Evolutionary conservation across 176 grass and related monocot genomes (phyloP), one percentile per base, ranked within the genome.

Genomic region (Lolium multiflorum): DNA sequence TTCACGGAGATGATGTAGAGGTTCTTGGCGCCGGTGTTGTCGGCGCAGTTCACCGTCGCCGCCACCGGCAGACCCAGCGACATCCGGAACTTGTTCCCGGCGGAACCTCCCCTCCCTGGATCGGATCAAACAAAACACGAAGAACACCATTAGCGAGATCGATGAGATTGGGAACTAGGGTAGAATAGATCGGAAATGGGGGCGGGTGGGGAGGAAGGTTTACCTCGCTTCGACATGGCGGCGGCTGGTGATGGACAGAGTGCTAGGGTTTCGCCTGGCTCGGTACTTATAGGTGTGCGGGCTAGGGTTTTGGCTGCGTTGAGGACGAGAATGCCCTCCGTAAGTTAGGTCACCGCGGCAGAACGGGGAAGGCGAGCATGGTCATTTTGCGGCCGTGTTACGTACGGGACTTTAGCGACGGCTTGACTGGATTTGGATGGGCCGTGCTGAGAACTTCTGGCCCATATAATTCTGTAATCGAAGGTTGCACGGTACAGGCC

Each of bases 1-100:
- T 93, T 93, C 4, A 93, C 92, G 57, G 92, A 93, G 77, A 90
- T 88, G 86, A 93, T 88, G 85, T 93, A 93, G 20, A 90, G 81
- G 86, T 93, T 90, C 81, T 90, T 90, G 4, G 91, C 81, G 13
- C 88, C 88, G 0, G 88, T 90, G 85, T 90, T 88, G 86, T 93
- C 88, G 4, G 88, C 88, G 66, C 91, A 93, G 82, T 90, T 93
- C 65, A 90, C 82, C 21, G 91, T 90, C 55, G 91, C 91, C 66
- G 88, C 89, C 74, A 91, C 88, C 24, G 82, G 92, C 83, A 93
- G 86, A 88, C 89, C 89, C 37, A 91, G 74, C 47, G 89, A 93
- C 92, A 88, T 85, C 41, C 86, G 86, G 74, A 93, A 90, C 86
- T 91, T 91, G 81, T 91, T 91, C 8, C 89, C 89, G n/a, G 89